Conservation (phyloP, 2,329 filamentous ascomycete genomes). For the Fusarium hostae region DNA sequence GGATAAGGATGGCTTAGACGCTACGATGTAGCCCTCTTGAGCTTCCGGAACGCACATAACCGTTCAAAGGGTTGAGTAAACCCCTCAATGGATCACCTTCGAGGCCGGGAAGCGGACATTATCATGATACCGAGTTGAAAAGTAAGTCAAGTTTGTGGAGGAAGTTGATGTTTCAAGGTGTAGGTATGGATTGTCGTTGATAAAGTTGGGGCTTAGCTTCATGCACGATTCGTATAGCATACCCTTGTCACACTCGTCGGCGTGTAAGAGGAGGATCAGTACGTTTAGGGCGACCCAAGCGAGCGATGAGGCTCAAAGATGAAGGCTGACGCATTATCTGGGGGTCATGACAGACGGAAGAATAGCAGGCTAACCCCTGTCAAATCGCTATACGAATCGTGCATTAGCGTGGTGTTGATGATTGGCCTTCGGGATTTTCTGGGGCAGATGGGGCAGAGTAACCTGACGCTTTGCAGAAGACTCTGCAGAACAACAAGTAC, state of each 20-base stretch:
- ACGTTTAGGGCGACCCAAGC: constrained; percentile 12
- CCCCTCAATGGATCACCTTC: not conserved
- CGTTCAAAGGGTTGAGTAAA: not conserved
- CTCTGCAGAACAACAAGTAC: not conserved
- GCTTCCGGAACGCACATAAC: not conserved
- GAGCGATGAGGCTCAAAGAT: constrained; percentile 38
- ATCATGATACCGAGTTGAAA: constrained; percentile 21
- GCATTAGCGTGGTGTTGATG: constrained; percentile 13
- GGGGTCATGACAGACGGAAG: constrained; percentile 6
- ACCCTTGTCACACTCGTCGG: constrained; percentile 9
- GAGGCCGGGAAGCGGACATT: constrained; percentile 3
- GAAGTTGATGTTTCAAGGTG: constrained; percentile 17
- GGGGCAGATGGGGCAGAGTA: not conserved
- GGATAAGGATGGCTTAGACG: not conserved
- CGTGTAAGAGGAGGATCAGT: not conserved
- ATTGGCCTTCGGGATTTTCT: constrained; percentile 9
- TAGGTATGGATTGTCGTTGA: constrained; percentile 16
- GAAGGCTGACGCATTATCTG: constrained; percentile 21
- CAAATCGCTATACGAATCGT: constrained; percentile 38
- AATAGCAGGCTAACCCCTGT: not conserved
- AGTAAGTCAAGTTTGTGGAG: not conserved
- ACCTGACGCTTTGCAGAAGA: not conserved
- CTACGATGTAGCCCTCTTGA: not conserved
- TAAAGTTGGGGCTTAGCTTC: constrained; percentile 37
- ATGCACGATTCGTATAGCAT: constrained; percentile 46